phyloP scores from a whole-genome alignment of 768 basidiomycete genomes.

The Lentinula raphanica region DNA sequence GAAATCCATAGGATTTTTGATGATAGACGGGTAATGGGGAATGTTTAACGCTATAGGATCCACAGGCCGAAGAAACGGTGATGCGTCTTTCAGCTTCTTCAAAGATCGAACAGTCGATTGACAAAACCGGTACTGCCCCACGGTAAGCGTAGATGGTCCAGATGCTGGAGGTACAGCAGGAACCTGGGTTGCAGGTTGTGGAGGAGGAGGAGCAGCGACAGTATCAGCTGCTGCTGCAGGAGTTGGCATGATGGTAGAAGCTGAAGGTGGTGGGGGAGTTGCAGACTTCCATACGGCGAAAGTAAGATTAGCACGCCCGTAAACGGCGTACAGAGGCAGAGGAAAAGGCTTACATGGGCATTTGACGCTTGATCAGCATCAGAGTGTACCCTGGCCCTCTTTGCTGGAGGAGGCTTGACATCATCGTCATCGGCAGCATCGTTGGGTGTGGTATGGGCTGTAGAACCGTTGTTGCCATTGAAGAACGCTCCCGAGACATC shows the following conservation, averaged over 20 bases:
- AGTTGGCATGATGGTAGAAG: conserved; percentile 29
- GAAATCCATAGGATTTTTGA: conserved; percentile 93
- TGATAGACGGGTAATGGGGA: conserved; percentile 83
- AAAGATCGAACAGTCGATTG: conserved; percentile 70
- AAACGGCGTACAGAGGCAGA: conserved; percentile 36
- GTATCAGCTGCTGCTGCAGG: too few species aligned
- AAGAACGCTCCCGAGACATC: conserved; percentile 28
- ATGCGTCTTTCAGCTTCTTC: conserved; percentile 82
- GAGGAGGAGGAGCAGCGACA: conserved; percentile 27
- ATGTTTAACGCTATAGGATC: conserved; percentile 79
- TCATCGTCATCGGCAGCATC: conserved; percentile 46
- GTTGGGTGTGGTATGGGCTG: conserved; percentile 28
- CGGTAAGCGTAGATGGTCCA: conserved; percentile 48
- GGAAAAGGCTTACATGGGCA: conserved; percentile 55
- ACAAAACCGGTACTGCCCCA: conserved; percentile 75
- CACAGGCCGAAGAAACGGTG: conserved; percentile 81
- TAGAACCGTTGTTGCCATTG: conserved; percentile 32
- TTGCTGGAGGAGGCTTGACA: conserved; percentile 71
- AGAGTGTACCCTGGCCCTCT: conserved; percentile 71
- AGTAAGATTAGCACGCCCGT: conserved; percentile 4
- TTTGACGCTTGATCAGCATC: conserved; percentile 73
- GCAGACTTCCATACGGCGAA: conserved; percentile 49
- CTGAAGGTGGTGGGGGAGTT: conserved; percentile 67
- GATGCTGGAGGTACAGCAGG: conserved; percentile 15
- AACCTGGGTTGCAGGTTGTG: conserved; percentile 15